Evolutionary conservation across 148 eudicot species (phyloP).

Genomic region (Chenopodium quinoa): DNA sequence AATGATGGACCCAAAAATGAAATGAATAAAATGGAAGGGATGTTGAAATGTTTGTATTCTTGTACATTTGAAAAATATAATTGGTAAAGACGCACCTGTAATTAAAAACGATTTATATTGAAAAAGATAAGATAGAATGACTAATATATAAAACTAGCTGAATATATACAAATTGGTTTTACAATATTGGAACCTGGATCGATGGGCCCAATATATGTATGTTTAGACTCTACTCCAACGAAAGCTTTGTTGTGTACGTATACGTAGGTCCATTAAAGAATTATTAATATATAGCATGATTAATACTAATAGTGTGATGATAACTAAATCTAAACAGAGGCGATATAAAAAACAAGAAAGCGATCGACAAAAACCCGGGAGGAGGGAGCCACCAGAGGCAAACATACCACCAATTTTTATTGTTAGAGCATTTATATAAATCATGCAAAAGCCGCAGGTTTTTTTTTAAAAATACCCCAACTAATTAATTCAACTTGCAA

Average conservation of each 20-base stretch:
- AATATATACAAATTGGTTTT: no score
- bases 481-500: background rate
- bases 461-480: no score
- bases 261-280: no score
- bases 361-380: background rate
- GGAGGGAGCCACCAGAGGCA: background rate
- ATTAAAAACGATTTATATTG: no score
- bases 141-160: no score
- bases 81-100: no score
- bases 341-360: background rate
- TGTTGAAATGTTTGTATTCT: background rate
- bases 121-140: no score
- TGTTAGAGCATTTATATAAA: background rate
- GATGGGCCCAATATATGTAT: no score
- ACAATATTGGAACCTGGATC: no score
- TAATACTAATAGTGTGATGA: background rate
- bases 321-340: no score
- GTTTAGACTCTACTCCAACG: no score
- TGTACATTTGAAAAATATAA: background rate
- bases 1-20: background rate
- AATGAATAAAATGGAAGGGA: background rate
- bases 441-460: background rate
- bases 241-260: no score
- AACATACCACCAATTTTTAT: background rate
- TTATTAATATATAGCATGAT: background rate